Evolutionary conservation across 306 rosid species (phyloP).

Genomic region (Cucumis hystrix): DNA sequence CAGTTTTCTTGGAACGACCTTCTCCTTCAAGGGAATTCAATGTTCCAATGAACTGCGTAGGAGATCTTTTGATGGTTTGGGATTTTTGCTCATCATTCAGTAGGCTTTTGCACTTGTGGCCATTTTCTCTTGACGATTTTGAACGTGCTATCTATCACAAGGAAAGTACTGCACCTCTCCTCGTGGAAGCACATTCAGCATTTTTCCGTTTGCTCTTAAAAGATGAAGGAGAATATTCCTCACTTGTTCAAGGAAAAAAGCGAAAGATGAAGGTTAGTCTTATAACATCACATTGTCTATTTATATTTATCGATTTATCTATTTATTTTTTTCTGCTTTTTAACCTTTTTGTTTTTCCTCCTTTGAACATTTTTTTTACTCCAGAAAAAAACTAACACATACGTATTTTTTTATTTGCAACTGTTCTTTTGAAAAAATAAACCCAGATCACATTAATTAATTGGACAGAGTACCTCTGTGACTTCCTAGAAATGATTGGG

Average conservation of each 20-base stretch:
- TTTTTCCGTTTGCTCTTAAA: slow-evolving; percentile 67
- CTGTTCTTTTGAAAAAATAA: not conserved
- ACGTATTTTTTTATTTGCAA: not conserved
- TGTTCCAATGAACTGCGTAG: slow-evolving; percentile 60
- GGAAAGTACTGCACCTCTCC: slow-evolving; percentile 59
- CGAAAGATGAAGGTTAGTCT: slow-evolving; percentile 45
- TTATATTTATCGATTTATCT: not conserved
- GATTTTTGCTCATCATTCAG: slow-evolving; percentile 72
- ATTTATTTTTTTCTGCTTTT: not conserved
- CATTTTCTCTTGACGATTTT: slow-evolving; percentile 78
- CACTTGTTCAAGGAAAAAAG: slow-evolving; percentile 37
- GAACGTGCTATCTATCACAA: slow-evolving; percentile 76
- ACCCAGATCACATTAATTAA: slow-evolving; percentile 64
- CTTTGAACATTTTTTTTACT: not conserved
- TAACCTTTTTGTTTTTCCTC: not conserved
- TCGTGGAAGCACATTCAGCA: slow-evolving; percentile 81
- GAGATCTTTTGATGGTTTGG: slow-evolving; percentile 88
- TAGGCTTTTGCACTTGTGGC: slow-evolving; percentile 52
- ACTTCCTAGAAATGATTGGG: slow-evolving; percentile 63
- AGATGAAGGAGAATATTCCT: slow-evolving; percentile 34
- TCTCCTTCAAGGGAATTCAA: slow-evolving; percentile 58
- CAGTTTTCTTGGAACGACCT: slow-evolving; percentile 59
- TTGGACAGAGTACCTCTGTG: slow-evolving; percentile 75
- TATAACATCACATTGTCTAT: slow-evolving; percentile 3
- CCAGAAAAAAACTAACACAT: not conserved